Base-by-base conservation (phyloP, 1,284 basidiomycete genomes). In the Tylopilus orsonianus region DNA sequence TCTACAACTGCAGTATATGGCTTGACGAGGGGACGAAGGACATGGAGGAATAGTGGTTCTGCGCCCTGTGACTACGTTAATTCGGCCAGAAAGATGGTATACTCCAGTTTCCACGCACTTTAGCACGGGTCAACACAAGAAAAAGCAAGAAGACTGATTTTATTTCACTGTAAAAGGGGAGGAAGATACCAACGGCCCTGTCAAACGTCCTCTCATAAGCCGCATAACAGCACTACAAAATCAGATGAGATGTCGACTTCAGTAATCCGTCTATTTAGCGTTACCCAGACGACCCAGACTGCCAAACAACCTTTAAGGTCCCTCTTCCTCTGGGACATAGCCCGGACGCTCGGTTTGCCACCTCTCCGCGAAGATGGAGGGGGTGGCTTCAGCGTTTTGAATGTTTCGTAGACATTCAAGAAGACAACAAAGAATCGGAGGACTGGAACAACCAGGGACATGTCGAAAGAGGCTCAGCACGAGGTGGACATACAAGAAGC, bases 231-330 rank as follows among this genome's bases (percentile, higher is more conserved):
- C 76, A 80, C 85, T 90, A 53, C 36, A 59, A 49, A 49, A 39
- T 33, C 23, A n/a, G 33, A 49, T 64, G 52, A 61, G 57, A 55
- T 20, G 14, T 54, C 49, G 43, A 39, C 46, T 43, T 39, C 27
- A 41, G 44, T 39, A 49, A 46, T 42, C 36, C 45, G 47, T 46
- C 48, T 34, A 44, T 39, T 47, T 66, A 38, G 46, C 27, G 78
- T 70, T 68, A 88, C 88, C 86, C 87, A 92, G 55, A 92, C 80
- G 38, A 89, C 75, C 89, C 89, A 91, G 10, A 91, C 78, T 23
- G 86, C 80, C 50, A 91, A 70, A 63, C 82, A 85, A 18, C 89
- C 88, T 65, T 91, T 91, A 76, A 91, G 84, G 58, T 85, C 80
- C 48, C 89, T 77, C 65, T 91, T 91, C 56, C 88, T 73, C 65